Conservation (phyloP, 2,329 filamentous ascomycete species). For the Epichloe baconii region DNA sequence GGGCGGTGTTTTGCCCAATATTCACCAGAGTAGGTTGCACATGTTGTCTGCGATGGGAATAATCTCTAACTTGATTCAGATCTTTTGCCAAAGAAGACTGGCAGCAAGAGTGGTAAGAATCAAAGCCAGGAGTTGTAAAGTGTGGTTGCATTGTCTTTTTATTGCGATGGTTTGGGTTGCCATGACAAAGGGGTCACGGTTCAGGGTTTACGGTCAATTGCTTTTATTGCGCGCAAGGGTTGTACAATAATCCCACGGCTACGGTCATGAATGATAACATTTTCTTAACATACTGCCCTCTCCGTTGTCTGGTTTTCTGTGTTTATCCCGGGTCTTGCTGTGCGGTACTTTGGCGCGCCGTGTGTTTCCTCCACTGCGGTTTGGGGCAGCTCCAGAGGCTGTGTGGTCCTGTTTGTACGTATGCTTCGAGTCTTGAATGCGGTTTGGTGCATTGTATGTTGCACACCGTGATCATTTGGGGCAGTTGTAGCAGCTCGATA, state of each 20-base stretch:
- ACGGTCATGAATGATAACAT: conserved; percentile 42
- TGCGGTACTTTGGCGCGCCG: not conserved
- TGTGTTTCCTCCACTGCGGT: no score
- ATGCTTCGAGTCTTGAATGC: no score
- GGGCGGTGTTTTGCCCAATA: conserved; percentile 94
- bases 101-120: conserved; percentile 75
- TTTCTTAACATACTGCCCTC: not conserved
- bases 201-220: conserved; percentile 55
- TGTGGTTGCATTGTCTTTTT: conserved; percentile 33
- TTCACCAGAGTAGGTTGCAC: conserved; percentile 73
- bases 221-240: conserved; percentile 41
- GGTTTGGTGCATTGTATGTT: no score
- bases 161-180: conserved; percentile 52
- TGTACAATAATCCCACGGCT: conserved; percentile 63
- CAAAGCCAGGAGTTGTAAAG: conserved; percentile 87
- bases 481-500: not conserved
- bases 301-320: not conserved
- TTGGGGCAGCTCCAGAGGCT: no score
- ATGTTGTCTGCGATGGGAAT: not conserved
- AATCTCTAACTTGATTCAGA: conserved; percentile 45
- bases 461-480: not conserved
- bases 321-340: not conserved
- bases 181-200: conserved; percentile 72
- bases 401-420: no score
- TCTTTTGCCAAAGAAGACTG: conserved; percentile 97